Evolutionary conservation across 164 flowering plant species (phyloP).

Genomic region (grape (Vitis vinifera)): ASM3070453v1 NC_081821.1:5825501-5826000

Average conservation of each 20-base stretch:
- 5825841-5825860: too few species aligned
- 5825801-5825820: too few species aligned
- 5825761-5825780: not conserved
- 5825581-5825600: conserved; percentile 11
- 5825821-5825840: too few species aligned
- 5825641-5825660: conserved; percentile 35
- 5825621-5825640: conserved; percentile 14
- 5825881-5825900: too few species aligned
- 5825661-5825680: conserved; percentile 25
- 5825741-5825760: conserved; percentile 22
- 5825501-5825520: conserved; percentile 38
- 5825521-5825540: conserved; percentile 33
- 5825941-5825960: too few species aligned
- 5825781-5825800: too few species aligned
- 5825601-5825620: conserved; percentile 23
- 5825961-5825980: too few species aligned
- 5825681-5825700: conserved; percentile 41
- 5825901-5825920: too few species aligned
- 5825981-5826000: too few species aligned
- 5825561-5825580: conserved; percentile 38
- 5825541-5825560: conserved; percentile 35
- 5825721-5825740: conserved; percentile 28
- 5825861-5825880: not conserved
- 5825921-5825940: too few species aligned
- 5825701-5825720: conserved; percentile 40